Evolutionary conservation across 176 grass and related monocot species (phyloP).

Genomic region (Oryza brachyantha): DNA sequence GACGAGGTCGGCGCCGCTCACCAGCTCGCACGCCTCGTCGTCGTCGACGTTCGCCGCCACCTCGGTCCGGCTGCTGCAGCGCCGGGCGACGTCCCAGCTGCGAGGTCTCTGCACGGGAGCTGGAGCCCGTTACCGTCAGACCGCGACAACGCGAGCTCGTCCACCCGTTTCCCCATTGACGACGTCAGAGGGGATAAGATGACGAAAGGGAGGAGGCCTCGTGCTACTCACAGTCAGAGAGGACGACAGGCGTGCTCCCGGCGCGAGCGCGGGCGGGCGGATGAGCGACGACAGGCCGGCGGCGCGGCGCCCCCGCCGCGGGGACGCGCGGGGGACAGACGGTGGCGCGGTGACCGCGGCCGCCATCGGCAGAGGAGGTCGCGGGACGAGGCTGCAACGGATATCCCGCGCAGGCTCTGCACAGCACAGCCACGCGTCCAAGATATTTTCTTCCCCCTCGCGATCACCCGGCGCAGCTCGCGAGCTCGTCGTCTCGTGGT

Average conservation of each 20-base stretch:
- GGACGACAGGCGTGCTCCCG: background rate
- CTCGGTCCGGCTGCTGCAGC: slow-evolving; percentile 47
- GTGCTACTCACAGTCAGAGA: slow-evolving; percentile 22
- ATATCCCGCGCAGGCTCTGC: background rate
- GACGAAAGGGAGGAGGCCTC: background rate
- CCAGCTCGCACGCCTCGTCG: slow-evolving; percentile 88
- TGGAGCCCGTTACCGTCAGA: slow-evolving; percentile 72
- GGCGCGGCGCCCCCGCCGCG: background rate
- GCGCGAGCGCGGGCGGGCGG: background rate
- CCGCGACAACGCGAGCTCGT: background rate
- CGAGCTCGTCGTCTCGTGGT: background rate
- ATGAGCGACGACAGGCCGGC: background rate
- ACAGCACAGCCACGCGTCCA: slow-evolving; percentile 8
- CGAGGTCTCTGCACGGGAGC: slow-evolving; percentile 44
- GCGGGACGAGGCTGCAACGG: slow-evolving; percentile 11
- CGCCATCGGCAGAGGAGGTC: slow-evolving; percentile 25
- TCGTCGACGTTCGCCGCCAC: slow-evolving; percentile 32
- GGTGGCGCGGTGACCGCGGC: slow-evolving; percentile 26
- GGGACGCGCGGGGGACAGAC: background rate
- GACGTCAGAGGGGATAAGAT: background rate
- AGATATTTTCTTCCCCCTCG: slow-evolving; percentile 24
- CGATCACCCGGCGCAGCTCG: background rate
- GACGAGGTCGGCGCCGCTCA: slow-evolving; percentile 66
- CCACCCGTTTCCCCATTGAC: background rate
- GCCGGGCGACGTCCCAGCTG: background rate